Percentiles rank a stretch among this genome's conserved stretches.
These are phyloP conservation scores for Xylariomycetidae sp. DNA, from an alignment of 2,329 filamentous ascomycete genomes.

Conservation along the genomic window DNA sequence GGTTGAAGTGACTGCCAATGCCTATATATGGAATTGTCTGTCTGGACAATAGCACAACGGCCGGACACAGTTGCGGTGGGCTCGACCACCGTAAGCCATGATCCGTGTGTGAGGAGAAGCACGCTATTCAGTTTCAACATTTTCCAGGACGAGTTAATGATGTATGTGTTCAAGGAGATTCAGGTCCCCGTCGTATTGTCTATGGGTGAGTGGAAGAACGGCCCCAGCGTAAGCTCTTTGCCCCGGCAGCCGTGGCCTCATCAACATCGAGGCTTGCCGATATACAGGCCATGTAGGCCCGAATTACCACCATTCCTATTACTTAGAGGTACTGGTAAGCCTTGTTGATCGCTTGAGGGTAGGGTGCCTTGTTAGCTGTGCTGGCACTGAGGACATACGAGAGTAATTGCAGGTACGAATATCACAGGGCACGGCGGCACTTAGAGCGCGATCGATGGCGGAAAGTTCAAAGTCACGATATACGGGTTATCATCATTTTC, in stretches of 20 bases:
- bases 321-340: background rate
- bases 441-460: constrained; percentile 15
- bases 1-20: no score
- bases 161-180: constrained; percentile 17
- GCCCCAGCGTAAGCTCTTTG: constrained; percentile 11
- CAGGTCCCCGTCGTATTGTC: constrained; percentile 18
- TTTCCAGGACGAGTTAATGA: constrained; percentile 17
- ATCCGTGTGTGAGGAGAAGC: constrained; percentile 14
- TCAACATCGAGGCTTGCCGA: no score
- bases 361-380: background rate
- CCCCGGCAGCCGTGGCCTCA: background rate
- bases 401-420: constrained; percentile 11
- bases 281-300: no score
- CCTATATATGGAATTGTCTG: constrained; percentile 16
- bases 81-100: constrained; percentile 15
- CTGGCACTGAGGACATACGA: constrained; percentile 15
- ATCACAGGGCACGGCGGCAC: constrained; percentile 17
- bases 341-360: background rate
- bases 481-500: no score
- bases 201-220: constrained; percentile 14
- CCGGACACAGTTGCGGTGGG: constrained; percentile 17
- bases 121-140: constrained; percentile 16
- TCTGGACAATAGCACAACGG: constrained; percentile 18
- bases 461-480: no score
- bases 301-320: background rate